Percentiles rank a stretch among this genome's conserved stretches.
phyloP scores from a whole-genome alignment of 139 green algal species.

The Tetradesmus obliquus region DNA sequence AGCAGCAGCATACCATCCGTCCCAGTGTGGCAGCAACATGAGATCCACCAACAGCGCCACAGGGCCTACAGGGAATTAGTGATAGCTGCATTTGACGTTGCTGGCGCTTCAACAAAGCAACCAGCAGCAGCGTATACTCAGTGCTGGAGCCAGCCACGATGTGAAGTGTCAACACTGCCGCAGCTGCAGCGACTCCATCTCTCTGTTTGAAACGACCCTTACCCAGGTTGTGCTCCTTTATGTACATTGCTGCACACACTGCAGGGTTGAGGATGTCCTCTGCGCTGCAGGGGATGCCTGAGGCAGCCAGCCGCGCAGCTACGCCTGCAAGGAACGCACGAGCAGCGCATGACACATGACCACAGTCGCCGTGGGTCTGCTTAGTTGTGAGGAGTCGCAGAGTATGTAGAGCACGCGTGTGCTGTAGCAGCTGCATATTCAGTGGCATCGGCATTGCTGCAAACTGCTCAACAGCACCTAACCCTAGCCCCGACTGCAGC shows the following conservation, averaged over 20 bases:
- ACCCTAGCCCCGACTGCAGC: no score
- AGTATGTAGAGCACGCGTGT: no score
- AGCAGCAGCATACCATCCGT: no score
- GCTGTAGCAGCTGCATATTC: no score
- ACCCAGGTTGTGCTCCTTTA: conserved; percentile 26
- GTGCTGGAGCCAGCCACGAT: no score
- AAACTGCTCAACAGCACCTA: no score
- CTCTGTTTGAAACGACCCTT: neutral
- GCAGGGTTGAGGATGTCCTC: conserved; percentile 39
- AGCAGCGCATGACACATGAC: neutral
- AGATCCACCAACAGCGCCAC: neutral
- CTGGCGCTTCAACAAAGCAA: neutral
- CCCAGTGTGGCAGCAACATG: no score
- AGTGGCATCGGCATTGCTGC: neutral
- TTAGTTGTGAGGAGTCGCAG: no score
- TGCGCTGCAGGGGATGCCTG: conserved; percentile 20
- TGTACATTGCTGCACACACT: conserved; percentile 29
- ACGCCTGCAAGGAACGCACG: neutral
- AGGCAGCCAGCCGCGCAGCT: neutral
- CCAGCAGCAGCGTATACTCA: neutral
- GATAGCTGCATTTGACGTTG: no score
- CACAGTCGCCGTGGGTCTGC: neutral
- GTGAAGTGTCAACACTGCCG: no score
- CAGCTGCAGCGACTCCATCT: no score
- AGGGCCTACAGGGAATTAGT: neutral